phyloP scores from a whole-genome alignment of 768 basidiomycete species.

The Clitopilus hobsonii region DNA sequence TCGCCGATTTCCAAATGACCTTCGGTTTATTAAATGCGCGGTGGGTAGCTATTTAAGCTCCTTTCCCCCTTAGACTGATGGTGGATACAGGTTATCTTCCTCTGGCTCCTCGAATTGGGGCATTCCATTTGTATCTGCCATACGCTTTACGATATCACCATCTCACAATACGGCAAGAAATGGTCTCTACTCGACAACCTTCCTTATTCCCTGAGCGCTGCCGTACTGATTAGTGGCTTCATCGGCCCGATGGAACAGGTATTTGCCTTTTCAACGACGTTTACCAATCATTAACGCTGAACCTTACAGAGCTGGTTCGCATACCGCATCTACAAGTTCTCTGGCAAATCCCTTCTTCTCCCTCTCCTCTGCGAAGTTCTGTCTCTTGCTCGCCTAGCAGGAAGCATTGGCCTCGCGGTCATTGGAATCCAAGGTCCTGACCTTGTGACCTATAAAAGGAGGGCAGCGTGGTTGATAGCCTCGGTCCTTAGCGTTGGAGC shows the following conservation, averaged over 20 bases:
- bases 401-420: conserved; percentile 9
- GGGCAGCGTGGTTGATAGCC: conserved; percentile 15
- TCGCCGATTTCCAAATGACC: conserved; percentile 15
- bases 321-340: conserved; percentile 16
- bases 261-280: not conserved
- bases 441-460: conserved; percentile 8
- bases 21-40: conserved; percentile 11
- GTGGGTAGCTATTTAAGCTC: conserved; percentile 8
- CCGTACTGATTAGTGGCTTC: conserved; percentile 19
- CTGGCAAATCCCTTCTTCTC: conserved; percentile 4
- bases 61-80: not conserved
- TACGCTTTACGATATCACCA: conserved; percentile 17
- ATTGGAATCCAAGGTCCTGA: conserved; percentile 10
- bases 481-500: conserved; percentile 15
- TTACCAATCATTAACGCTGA: not conserved
- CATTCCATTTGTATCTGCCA: conserved; percentile 17
- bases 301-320: conserved; percentile 15
- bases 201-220: conserved; percentile 12
- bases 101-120: conserved; percentile 13
- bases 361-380: conserved; percentile 12
- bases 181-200: conserved; percentile 7
- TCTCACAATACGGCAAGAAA: conserved; percentile 15
- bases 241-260: conserved; percentile 16
- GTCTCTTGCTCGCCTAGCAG: conserved; percentile 11
- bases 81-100: not conserved